Evolutionary conservation across 2,329 filamentous ascomycete species (phyloP).

Genomic region (Penicillium sp.): DNA sequence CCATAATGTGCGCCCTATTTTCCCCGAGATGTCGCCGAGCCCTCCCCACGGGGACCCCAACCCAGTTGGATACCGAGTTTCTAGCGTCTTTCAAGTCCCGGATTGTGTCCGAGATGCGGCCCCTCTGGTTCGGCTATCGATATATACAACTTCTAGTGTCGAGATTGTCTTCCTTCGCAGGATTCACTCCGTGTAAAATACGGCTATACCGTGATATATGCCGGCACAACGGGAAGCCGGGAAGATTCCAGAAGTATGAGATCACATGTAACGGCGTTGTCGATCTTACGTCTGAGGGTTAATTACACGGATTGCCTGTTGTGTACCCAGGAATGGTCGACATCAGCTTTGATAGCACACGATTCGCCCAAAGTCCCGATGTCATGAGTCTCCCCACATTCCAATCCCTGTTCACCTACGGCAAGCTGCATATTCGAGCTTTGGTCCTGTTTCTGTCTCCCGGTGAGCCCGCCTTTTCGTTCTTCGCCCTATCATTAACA

Average conservation of each 20-base stretch:
- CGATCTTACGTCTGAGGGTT: background rate
- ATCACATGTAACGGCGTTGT: background rate
- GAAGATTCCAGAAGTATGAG: constrained; percentile 16
- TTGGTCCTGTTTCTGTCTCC: constrained; percentile 9
- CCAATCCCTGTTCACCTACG: background rate
- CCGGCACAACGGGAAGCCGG: constrained; percentile 17
- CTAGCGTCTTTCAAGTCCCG: constrained; percentile 5
- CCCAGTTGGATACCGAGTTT: background rate
- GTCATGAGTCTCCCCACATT: background rate
- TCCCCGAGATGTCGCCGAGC: constrained; percentile 21
- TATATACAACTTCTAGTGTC: background rate
- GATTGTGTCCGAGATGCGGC: constrained; percentile 11
- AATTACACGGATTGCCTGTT: background rate
- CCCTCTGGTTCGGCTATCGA: background rate
- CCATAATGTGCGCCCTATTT: background rate
- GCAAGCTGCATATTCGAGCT: background rate
- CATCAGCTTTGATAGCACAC: background rate
- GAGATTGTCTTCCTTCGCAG: constrained; percentile 6
- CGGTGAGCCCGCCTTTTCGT: constrained; percentile 12
- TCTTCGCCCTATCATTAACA: background rate
- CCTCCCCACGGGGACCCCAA: constrained; percentile 20
- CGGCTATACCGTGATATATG: background rate
- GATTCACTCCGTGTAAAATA: background rate
- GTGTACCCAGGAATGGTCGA: background rate
- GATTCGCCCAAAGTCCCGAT: background rate